These are phyloP conservation scores for Macrotyloma uniflorum DNA, from an alignment of 306 rosid species.

Conservation along the genomic window DNA sequence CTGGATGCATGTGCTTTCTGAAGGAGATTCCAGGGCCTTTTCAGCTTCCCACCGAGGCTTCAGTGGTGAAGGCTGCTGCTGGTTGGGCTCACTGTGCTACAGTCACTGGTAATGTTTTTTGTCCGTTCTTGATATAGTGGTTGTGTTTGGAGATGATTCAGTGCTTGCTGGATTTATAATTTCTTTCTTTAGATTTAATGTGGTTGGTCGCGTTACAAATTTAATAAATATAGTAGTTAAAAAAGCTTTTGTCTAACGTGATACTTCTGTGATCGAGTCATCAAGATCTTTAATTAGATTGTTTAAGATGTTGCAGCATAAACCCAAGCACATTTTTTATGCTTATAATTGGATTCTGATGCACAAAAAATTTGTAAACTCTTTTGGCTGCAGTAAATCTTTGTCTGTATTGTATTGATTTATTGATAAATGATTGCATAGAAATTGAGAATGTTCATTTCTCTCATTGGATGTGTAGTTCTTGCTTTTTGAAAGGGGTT, in stretches of 20 bases:
- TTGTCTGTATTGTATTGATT: background rate
- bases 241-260: background rate
- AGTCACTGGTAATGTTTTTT: slow-evolving; percentile 60
- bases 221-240: background rate
- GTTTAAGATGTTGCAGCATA: background rate
- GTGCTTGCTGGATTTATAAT: background rate
- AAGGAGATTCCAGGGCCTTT: slow-evolving; percentile 81
- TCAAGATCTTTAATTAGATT: background rate
- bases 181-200: background rate
- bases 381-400: background rate
- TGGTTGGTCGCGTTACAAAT: background rate
- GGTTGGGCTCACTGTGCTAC: slow-evolving; percentile 95
- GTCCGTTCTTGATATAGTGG: background rate
- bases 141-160: background rate
- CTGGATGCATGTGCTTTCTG: slow-evolving; percentile 46
- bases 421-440: background rate
- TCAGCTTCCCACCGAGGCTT: slow-evolving; percentile 68
- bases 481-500: background rate
- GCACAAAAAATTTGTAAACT: background rate
- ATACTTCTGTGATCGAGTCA: background rate
- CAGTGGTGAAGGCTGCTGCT: slow-evolving; percentile 75
- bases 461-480: background rate
- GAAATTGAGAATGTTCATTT: background rate
- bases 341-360: background rate
- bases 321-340: background rate